Evolutionary conservation across 2,329 filamentous ascomycete genomes (phyloP), one percentile per base, ranked within the genome.

Genomic region (Hypocreales sp.): DNA sequence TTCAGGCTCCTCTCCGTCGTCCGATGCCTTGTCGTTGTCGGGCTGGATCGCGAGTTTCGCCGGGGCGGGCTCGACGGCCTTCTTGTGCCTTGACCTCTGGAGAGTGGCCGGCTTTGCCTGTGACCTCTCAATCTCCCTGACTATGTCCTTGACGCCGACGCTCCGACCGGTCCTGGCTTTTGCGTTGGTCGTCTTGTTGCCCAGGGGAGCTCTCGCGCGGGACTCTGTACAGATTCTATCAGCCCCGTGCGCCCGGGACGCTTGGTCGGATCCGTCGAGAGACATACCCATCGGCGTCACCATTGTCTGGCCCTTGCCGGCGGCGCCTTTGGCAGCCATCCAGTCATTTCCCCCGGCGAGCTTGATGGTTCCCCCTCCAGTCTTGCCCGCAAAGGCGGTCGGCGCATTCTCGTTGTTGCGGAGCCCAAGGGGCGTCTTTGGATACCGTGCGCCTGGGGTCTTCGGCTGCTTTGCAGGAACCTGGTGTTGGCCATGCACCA

Each of bases 121-220:
- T 1, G 71, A 70, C 50, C 74, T 77, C 36, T 75, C 73, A 26
- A 67, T 52, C 32, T 74, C 70, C 25, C 65, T 61, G 22, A 65
- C 61, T 14, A 61, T 58, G 32, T 58, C 58, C 41, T 74, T 77
- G 18, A 67, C 74, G 17, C 68, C 74, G 6, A 69, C 69, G 4
- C 73, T 75, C 36, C 79, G 74, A 38, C 73, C 66, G 26, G 62
- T 64, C 46, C 63, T 71, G 33, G 76, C 68, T 60, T 92, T 95
- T 29, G 81, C 83, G 51, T 98, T 98, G 28, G 90, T 95, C 2
- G 87, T 95, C 55, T 98, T 98, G 63, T 82, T 78, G 19, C 87
- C 87, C 25, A 98, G 60, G 9, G 83, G 80, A 20, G 86, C 84
- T 43, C 87, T 74, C 33, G 62, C 75, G 32, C 73, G 72, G 16